Percentiles rank a stretch among this genome's conserved stretches.
Evolutionary conservation across 192 early-diverging fungal species (phyloP).

Genomic region (Radiomyces spectabilis): DNA sequence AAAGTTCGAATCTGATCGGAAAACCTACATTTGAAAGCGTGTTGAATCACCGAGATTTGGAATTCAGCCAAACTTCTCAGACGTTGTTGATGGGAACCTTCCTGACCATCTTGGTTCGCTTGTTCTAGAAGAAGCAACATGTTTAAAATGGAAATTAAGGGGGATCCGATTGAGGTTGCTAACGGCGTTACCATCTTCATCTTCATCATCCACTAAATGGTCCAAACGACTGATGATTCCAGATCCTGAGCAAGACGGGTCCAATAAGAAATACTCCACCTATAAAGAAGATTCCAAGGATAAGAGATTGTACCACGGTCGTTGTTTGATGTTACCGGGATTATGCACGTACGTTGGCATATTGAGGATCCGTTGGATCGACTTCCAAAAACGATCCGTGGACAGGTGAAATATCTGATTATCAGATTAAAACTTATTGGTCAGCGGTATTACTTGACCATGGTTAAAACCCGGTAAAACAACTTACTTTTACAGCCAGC

Average conservation of each 20-base stretch:
- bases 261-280: constrained; percentile 85
- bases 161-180: no score
- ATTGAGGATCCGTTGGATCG: constrained; percentile 57
- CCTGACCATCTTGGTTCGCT: constrained; percentile 8
- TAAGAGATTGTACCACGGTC: no score
- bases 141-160: no score
- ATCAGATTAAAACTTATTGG: no score
- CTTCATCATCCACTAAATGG: constrained; percentile 64
- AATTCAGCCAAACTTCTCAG: constrained; percentile 78
- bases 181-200: no score
- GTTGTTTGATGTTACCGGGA: no score
- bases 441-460: no score
- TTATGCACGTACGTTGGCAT: constrained; percentile 39
- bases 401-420: constrained; percentile 59
- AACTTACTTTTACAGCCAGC: constrained; percentile 76
- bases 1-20: no score
- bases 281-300: background rate
- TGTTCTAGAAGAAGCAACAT: constrained; percentile 3
- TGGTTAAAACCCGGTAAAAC: no score
- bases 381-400: constrained; percentile 76
- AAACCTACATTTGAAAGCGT: constrained; percentile 67
- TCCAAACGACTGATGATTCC: constrained; percentile 91
- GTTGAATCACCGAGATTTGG: constrained; percentile 70
- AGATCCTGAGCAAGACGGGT: constrained; percentile 94
- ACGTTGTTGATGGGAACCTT: constrained; percentile 43